Evolutionary conservation across 208 protist genomes (phyloP).

Genomic region (Trypanosoma congolense): DNA sequence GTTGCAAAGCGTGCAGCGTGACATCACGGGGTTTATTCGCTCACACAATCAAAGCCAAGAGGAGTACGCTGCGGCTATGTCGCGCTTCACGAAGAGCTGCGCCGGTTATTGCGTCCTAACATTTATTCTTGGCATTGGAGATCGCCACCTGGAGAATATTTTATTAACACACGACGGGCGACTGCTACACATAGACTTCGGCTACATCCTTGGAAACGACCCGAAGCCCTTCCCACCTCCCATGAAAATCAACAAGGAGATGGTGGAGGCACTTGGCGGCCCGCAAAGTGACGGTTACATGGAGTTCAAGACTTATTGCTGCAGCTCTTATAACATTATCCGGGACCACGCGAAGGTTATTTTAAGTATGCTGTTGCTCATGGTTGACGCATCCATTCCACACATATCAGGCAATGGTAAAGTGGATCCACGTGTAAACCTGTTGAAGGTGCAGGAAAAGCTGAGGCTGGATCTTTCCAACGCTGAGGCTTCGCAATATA

Average conservation of each 20-base stretch:
- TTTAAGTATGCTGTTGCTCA: slow-evolving; percentile 91
- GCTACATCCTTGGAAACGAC: slow-evolving; percentile 96
- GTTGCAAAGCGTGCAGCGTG: slow-evolving; percentile 69
- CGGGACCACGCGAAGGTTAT: slow-evolving; percentile 92
- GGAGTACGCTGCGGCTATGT: slow-evolving; percentile 66
- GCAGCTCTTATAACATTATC: slow-evolving; percentile 94
- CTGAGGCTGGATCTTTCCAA: slow-evolving; percentile 90
- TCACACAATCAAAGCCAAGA: slow-evolving; percentile 69
- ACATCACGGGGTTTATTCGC: slow-evolving; percentile 67
- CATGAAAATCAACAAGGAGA: slow-evolving; percentile 94
- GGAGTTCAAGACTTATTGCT: slow-evolving; percentile 89
- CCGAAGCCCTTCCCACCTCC: slow-evolving; percentile 96
- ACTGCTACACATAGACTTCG: slow-evolving; percentile 98
- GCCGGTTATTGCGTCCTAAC: slow-evolving; percentile 97
- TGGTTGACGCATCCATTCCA: slow-evolving; percentile 85
- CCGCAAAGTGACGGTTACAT: slow-evolving; percentile 63
- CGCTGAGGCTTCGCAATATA: slow-evolving; percentile 87
- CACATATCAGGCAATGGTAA: slow-evolving; percentile 35
- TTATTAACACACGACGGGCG: slow-evolving; percentile 89
- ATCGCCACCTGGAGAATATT: slow-evolving; percentile 96
- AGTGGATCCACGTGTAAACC: slow-evolving; percentile 51
- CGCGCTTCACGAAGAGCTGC: slow-evolving; percentile 94
- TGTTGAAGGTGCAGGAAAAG: slow-evolving; percentile 91
- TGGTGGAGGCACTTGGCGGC: slow-evolving; percentile 84
- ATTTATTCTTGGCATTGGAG: slow-evolving; percentile 96